A percentile compares a stretch with the other conserved stretches of the same genome.
Evolutionary conservation across 345 rosid species (phyloP).

Genomic region (Noccaea caerulescens): DNA sequence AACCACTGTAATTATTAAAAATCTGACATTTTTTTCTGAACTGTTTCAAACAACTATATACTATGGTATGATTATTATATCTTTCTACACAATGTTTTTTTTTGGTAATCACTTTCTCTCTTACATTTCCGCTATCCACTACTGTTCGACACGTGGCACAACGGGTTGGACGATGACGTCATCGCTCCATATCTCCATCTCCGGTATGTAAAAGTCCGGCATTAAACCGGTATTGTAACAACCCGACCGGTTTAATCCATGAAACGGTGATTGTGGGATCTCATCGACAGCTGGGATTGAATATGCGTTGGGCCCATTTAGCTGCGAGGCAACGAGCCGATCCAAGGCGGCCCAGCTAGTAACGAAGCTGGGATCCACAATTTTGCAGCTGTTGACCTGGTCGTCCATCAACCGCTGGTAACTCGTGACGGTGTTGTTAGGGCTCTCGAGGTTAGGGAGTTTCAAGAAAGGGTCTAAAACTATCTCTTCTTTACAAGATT

Average conservation of each 20-base stretch:
- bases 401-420: constrained; percentile 47
- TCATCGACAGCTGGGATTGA: constrained; percentile 34
- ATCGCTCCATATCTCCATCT: constrained; percentile 43
- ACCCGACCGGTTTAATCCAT: constrained; percentile 41
- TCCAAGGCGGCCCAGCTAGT: constrained; percentile 71
- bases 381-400: constrained; percentile 37
- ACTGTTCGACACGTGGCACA: constrained; percentile 46
- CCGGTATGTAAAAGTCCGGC: constrained; percentile 45
- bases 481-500: constrained; percentile 55
- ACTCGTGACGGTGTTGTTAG: constrained; percentile 44
- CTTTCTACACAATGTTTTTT: constrained; percentile 21
- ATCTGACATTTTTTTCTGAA: constrained; percentile 33
- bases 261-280: constrained; percentile 41
- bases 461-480: constrained; percentile 49
- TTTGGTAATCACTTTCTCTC: constrained; percentile 2
- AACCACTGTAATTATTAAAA: constrained; percentile 46
- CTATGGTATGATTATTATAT: constrained; percentile 31
- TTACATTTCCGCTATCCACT: constrained; percentile 41
- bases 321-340: constrained; percentile 72
- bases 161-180: constrained; percentile 46
- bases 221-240: constrained; percentile 22
- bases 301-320: constrained; percentile 57
- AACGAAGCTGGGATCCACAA: constrained; percentile 43
- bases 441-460: constrained; percentile 62
- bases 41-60: constrained; percentile 29